Percentiles rank a stretch among this genome's conserved stretches.
These are phyloP conservation scores for Dryas integrifolia DNA, from an alignment of 331 rosid genomes.

Conservation along the genomic window DNA sequence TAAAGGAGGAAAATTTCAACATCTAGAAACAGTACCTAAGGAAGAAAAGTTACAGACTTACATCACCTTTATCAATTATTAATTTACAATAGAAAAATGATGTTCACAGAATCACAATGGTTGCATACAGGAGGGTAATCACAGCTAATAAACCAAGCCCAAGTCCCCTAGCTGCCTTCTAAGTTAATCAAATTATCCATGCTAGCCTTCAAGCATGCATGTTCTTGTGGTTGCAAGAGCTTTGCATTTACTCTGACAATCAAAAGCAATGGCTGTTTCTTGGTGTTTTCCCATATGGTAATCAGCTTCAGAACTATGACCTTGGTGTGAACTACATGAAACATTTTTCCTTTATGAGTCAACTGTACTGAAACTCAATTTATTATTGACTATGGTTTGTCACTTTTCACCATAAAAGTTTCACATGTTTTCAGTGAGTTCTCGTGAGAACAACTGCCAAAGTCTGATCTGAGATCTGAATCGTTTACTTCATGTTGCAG, in stretches of 20 bases:
- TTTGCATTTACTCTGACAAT: too few species aligned
- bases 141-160: background rate
- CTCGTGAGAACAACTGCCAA: background rate
- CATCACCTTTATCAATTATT: background rate
- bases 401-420: background rate
- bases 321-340: background rate
- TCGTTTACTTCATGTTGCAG: background rate
- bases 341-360: background rate
- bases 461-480: background rate
- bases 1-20: background rate
- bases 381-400: background rate
- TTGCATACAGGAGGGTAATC: background rate
- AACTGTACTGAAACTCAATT: constrained; percentile 4
- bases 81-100: background rate
- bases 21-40: background rate
- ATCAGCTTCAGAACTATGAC: background rate
- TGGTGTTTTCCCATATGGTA: background rate
- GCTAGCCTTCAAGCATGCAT: background rate
- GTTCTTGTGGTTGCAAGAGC: background rate
- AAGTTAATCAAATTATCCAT: background rate
- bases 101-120: background rate
- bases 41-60: background rate
- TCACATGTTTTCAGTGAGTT: constrained; percentile 2
- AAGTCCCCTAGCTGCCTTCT: background rate
- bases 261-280: background rate